These are phyloP conservation scores for Dipodascus geniculatus DNA, from an alignment of 805 yeast species.

Conservation along the genomic window DNA sequence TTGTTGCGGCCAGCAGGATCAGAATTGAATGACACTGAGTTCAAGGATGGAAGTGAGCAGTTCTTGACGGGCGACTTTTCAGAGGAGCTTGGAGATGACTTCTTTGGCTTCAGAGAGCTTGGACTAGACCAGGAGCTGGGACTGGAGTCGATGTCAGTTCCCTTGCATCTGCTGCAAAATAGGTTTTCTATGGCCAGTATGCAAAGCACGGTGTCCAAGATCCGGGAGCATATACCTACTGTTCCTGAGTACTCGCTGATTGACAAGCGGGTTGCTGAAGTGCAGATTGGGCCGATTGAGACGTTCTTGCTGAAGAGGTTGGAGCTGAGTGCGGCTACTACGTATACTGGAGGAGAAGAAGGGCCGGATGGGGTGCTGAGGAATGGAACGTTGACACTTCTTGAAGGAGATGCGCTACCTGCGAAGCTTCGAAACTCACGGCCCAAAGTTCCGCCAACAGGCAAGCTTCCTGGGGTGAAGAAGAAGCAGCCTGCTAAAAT, in stretches of 20 bases:
- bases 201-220: slow-evolving; percentile 33
- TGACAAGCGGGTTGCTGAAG: slow-evolving; percentile 37
- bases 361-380: slow-evolving; percentile 7
- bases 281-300: slow-evolving; percentile 45
- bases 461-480: slow-evolving; percentile 62
- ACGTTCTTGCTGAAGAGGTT: slow-evolving; percentile 36
- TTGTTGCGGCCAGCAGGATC: slow-evolving; percentile 70
- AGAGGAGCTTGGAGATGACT: slow-evolving; percentile 89
- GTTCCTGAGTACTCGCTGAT: slow-evolving; percentile 41
- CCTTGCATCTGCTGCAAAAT: slow-evolving; percentile 77
- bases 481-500: slow-evolving; percentile 29
- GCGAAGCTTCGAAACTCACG: slow-evolving; percentile 62
- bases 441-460: slow-evolving; percentile 83
- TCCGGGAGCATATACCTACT: slow-evolving; percentile 52
- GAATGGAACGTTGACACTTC: slow-evolving; percentile 11
- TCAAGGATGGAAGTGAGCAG: slow-evolving; percentile 85
- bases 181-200: slow-evolving; percentile 39
- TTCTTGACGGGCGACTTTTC: slow-evolving; percentile 92
- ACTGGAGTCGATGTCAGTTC: slow-evolving; percentile 71
- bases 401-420: slow-evolving; percentile 81
- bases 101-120: slow-evolving; percentile 90
- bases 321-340: slow-evolving; percentile 17
- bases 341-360: slow-evolving; percentile 1
- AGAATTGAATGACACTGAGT: slow-evolving; percentile 64
- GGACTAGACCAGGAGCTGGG: slow-evolving; percentile 92